Percentiles rank a stretch among this genome's conserved stretches.
Evolutionary conservation across 768 basidiomycete genomes (phyloP).

Genomic region (Leucocoprinus leucothites): DNA sequence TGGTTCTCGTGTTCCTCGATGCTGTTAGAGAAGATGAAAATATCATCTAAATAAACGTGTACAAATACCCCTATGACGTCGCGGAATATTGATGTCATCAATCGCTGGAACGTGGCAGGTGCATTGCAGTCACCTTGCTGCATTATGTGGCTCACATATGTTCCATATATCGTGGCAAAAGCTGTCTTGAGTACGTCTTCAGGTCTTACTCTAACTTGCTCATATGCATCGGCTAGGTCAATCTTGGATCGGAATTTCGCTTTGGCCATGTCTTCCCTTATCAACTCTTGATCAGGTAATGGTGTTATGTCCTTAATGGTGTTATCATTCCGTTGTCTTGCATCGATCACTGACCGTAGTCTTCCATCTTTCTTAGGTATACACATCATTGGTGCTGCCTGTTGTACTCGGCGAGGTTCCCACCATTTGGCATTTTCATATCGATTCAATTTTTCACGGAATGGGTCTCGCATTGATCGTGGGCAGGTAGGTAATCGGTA

Average conservation of each 20-base stretch:
- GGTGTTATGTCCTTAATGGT: conserved; percentile 37
- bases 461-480: neutral
- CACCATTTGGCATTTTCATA: conserved; percentile 33
- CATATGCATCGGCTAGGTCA: conserved; percentile 38
- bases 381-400: conserved; percentile 30
- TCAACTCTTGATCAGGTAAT: conserved; percentile 36
- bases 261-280: conserved; percentile 29
- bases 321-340: conserved; percentile 19
- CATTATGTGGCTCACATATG: conserved; percentile 34
- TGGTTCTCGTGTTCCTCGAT: conserved; percentile 30
- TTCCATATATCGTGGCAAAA: conserved; percentile 29
- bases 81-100: conserved; percentile 40
- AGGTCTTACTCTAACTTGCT: conserved; percentile 32
- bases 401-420: conserved; percentile 17
- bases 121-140: conserved; percentile 46
- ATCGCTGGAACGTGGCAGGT: conserved; percentile 39
- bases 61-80: conserved; percentile 34
- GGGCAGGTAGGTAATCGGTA: conserved; percentile 22
- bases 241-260: conserved; percentile 27
- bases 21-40: conserved; percentile 34
- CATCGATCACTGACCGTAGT: conserved; percentile 2
- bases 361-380: conserved; percentile 19
- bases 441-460: neutral
- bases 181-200: conserved; percentile 22
- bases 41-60: conserved; percentile 43